Percentiles rank a stretch among this genome's conserved stretches.
Conservation (phyloP, 1,284 basidiomycete species). For the Volvariella volvacea region DNA sequence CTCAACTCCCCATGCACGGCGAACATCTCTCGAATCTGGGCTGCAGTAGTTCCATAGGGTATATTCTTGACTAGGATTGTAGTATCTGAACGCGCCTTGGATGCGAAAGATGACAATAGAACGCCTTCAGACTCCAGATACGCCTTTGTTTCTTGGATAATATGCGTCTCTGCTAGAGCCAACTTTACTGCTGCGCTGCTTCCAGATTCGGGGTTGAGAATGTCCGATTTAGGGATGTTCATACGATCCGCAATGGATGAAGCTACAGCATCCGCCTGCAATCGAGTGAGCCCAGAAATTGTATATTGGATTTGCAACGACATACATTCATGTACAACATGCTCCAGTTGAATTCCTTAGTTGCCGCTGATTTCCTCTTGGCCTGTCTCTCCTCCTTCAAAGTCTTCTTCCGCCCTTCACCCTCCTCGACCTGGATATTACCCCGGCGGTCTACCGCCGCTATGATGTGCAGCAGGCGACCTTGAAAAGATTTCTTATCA, state of each 20-base stretch:
- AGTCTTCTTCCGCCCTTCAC: conserved; percentile 41
- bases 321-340: conserved; percentile 97
- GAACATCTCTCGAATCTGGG: conserved; percentile 77
- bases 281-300: neutral
- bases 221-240: conserved; percentile 79
- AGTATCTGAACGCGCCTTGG: conserved; percentile 65
- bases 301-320: no score
- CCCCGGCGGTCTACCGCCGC: conserved; percentile 68
- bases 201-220: conserved; percentile 70
- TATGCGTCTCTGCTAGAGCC: conserved; percentile 92
- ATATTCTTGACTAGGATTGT: conserved; percentile 95
- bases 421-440: conserved; percentile 37
- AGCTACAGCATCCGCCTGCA: conserved; percentile 82
- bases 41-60: conserved; percentile 80
- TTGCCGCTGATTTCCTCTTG: conserved; percentile 68
- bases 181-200: conserved; percentile 86
- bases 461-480: conserved; percentile 85
- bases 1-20: conserved; percentile 70
- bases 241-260: conserved; percentile 80
- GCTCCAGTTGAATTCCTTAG: conserved; percentile 92
- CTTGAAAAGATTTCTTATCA: conserved; percentile 88
- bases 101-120: conserved; percentile 50
- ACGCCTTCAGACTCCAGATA: conserved; percentile 78
- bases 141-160: conserved; percentile 91
- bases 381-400: conserved; percentile 67